Evolutionary conservation across 2,329 filamentous ascomycete species (phyloP).

Genomic region (Sordariomycetes sp.): DNA sequence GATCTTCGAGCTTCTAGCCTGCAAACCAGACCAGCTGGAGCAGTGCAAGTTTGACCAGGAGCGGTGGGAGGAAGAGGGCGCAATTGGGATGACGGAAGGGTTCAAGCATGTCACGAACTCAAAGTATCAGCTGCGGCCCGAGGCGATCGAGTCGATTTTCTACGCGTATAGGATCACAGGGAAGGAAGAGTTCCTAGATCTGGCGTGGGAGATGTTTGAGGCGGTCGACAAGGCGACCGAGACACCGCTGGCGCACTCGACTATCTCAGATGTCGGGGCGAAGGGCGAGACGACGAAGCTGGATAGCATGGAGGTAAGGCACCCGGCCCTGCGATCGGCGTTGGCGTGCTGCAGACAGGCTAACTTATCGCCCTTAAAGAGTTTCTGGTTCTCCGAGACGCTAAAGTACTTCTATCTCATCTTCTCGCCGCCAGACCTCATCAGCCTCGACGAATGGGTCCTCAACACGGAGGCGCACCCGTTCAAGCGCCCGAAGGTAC

Average conservation of each 20-base stretch:
- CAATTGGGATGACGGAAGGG: slow-evolving; percentile 33
- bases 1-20: slow-evolving; percentile 33
- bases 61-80: slow-evolving; percentile 13
- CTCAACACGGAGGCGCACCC: slow-evolving; percentile 45
- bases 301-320: slow-evolving; percentile 52
- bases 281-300: slow-evolving; percentile 22
- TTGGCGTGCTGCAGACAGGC: slow-evolving; percentile 10
- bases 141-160: slow-evolving; percentile 44
- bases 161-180: slow-evolving; percentile 42
- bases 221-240: slow-evolving; percentile 31
- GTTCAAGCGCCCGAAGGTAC: slow-evolving; percentile 11
- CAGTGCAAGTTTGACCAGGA: slow-evolving; percentile 19
- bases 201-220: slow-evolving; percentile 42
- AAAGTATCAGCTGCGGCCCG: slow-evolving; percentile 36
- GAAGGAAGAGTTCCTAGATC: slow-evolving; percentile 32
- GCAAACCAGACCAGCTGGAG: slow-evolving; percentile 20
- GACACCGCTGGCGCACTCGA: slow-evolving; percentile 35
- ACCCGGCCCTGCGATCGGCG: not conserved
- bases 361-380: slow-evolving; percentile 16
- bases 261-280: slow-evolving; percentile 34
- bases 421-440: slow-evolving; percentile 52
- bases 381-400: slow-evolving; percentile 64
- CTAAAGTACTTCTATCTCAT: slow-evolving; percentile 68
- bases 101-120: slow-evolving; percentile 48
- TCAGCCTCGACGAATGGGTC: slow-evolving; percentile 60